Conservation (phyloP, 1,284 basidiomycete genomes). For the Marasmius sp. region DNA sequence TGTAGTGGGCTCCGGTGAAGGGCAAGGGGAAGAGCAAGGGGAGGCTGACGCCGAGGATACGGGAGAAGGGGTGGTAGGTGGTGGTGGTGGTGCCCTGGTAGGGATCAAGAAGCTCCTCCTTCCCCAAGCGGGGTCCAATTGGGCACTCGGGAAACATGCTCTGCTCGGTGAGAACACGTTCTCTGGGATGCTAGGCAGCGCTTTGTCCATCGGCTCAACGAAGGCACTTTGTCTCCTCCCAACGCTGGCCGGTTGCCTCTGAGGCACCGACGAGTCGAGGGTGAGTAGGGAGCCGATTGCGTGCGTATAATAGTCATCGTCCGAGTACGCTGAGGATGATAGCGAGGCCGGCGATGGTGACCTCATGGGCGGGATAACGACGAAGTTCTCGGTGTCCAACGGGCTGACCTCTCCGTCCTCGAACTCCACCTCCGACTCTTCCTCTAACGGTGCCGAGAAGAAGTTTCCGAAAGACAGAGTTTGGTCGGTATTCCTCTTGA, state of each 20-base stretch:
- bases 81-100: background rate
- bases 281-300: background rate
- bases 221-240: background rate
- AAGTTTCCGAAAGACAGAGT: background rate
- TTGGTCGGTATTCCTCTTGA: background rate
- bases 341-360: background rate
- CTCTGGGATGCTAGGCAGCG: background rate
- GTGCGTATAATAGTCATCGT: background rate
- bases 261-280: background rate
- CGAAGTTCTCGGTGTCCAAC: background rate
- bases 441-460: background rate
- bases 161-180: background rate
- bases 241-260: background rate
- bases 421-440: background rate
- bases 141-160: background rate
- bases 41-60: background rate
- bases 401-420: background rate
- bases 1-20: background rate
- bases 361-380: background rate
- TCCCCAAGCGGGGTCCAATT: background rate
- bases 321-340: background rate
- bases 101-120: background rate
- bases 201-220: background rate
- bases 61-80: background rate
- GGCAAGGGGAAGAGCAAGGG: background rate